These are phyloP conservation scores for Cafeteria roenbergensis DNA, from an alignment of 108 stramenopile genomes.

Conservation along the genomic window DNA sequence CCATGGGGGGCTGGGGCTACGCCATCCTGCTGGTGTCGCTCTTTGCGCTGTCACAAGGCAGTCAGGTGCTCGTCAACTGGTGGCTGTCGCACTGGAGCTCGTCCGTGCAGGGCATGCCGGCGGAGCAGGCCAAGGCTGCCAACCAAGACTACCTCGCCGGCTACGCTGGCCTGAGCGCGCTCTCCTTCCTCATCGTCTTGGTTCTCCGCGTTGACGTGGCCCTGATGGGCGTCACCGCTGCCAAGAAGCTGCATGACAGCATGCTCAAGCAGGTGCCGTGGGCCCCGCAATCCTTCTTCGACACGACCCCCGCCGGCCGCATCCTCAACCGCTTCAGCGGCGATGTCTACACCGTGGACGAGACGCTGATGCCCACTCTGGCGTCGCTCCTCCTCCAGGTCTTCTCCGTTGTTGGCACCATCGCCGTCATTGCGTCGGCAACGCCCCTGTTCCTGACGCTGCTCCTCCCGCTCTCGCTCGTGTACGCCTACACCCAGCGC, in stretches of 20 bases:
- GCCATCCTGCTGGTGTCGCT: conserved; percentile 37
- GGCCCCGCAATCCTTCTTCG: conserved; percentile 77
- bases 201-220: conserved; percentile 22
- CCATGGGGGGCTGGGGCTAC: conserved; percentile 57
- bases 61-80: conserved; percentile 52
- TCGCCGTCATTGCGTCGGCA: conserved; percentile 53
- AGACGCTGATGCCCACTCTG: conserved; percentile 54
- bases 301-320: conserved; percentile 50
- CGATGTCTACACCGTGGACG: conserved; percentile 85
- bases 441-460: conserved; percentile 28
- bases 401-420: conserved; percentile 49
- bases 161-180: conserved; percentile 6
- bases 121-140: conserved; percentile 10
- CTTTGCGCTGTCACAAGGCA: conserved; percentile 39
- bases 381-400: conserved; percentile 57
- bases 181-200: not conserved
- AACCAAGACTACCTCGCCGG: conserved; percentile 33
- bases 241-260: conserved; percentile 20
- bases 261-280: conserved; percentile 43
- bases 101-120: conserved; percentile 13
- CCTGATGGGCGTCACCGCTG: conserved; percentile 49
- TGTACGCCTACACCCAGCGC: conserved; percentile 53
- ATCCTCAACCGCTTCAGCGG: conserved; percentile 61
- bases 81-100: conserved; percentile 54
- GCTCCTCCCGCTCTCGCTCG: conserved; percentile 50